Evolutionary conservation across 495 filamentous ascomycete genomes (phyloP), one percentile per base, ranked within the genome.

Genomic region (Penicillium cinerascens): DNA sequence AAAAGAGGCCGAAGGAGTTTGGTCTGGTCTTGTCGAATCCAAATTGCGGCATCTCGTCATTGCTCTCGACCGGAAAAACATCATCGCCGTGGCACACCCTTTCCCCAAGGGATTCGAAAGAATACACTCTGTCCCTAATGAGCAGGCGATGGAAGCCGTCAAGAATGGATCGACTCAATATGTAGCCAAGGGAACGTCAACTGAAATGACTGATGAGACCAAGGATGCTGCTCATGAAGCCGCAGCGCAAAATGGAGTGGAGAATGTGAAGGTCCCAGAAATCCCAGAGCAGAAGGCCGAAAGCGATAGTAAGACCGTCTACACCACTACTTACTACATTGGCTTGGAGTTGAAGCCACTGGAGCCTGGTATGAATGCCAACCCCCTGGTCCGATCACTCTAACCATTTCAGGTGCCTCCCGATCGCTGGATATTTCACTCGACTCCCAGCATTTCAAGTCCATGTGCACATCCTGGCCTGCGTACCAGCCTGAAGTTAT

Each of bases 101-200:
- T 98, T 92, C 74, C 92, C 88, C 52, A 95, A 97, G 60, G 88
- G 88, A 1, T 96, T 95, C 61, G 87, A 93, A 46, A 81, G 93
- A 52, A 74, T 82, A 0, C 91, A 96, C 65, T 70, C 73, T 16
- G 88, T 91, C 72, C 79, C 80, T 53, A 84, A 73, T 39, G 87
- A 92, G 25, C 66, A 83, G 26, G 83, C 97, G 55, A 69, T 86
- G 22, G 83, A 82, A 41, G 81, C 77, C 42, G 85, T 91, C 1
- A 82, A 86, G 46, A 78, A 81, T 56, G 91, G 91, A 42, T 86
- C 82, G 38, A 73, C 92, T 46, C 75, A 82, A 39, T 89, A 84
- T 55, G 76, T 86, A 59, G 78, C 84, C 52, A 78, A 79, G 54
- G 79, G 81, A 44, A 75, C 73, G 6, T 82, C 82, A 56, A 83